phyloP scores from a whole-genome alignment of 805 yeast genomes.

The Starmerella stigmatis region DNA sequence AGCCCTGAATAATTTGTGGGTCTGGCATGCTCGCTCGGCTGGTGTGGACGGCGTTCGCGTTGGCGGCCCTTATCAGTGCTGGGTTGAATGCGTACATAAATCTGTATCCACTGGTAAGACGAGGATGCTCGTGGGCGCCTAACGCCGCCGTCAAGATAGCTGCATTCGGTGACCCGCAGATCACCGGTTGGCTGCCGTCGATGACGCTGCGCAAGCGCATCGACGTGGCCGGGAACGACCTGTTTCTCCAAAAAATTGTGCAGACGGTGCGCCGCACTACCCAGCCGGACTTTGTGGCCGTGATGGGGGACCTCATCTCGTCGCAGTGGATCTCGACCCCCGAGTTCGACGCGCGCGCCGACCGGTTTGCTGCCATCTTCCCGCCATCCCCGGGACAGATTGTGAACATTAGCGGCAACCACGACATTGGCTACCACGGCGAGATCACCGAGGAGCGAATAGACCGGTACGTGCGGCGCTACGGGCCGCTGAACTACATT shows the following conservation, averaged over 20 bases:
- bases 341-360: slow-evolving; percentile 73
- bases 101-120: slow-evolving; percentile 40
- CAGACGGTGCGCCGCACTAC: slow-evolving; percentile 50
- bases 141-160: slow-evolving; percentile 47
- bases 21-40: not conserved
- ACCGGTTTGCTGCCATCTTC: slow-evolving; percentile 39
- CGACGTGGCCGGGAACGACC: slow-evolving; percentile 85
- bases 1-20: slow-evolving; percentile 3
- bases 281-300: slow-evolving; percentile 70
- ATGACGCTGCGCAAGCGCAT: slow-evolving; percentile 48
- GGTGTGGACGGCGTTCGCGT: not conserved
- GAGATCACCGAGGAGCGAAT: slow-evolving; percentile 89
- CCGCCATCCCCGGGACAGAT: slow-evolving; percentile 31
- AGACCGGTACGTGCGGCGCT: slow-evolving; percentile 60
- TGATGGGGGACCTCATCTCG: slow-evolving; percentile 85
- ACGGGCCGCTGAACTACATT: slow-evolving; percentile 80
- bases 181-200: slow-evolving; percentile 47
- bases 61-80: not conserved
- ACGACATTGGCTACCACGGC: slow-evolving; percentile 91
- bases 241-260: slow-evolving; percentile 77
- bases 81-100: slow-evolving; percentile 52
- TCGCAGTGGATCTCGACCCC: slow-evolving; percentile 90
- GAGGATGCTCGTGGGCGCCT: slow-evolving; percentile 24
- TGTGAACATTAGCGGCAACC: slow-evolving; percentile 85
- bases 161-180: slow-evolving; percentile 95